Evolutionary conservation across 1,139 yeast species (phyloP).

Genomic region (Tardiomyces digboiensis): DNA sequence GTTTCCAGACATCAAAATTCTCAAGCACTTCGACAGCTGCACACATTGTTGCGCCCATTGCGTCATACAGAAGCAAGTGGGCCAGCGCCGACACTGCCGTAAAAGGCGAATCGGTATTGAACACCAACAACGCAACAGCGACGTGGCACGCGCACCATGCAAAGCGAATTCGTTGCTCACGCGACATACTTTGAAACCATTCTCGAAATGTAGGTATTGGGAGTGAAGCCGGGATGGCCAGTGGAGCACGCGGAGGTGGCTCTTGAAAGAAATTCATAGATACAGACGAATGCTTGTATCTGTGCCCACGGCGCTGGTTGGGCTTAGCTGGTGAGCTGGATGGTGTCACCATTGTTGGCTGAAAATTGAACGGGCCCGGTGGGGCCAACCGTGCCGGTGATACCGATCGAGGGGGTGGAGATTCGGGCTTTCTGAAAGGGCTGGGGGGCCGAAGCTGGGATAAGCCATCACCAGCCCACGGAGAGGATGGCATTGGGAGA

Average conservation of each 20-base stretch:
- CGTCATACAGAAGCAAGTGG: conserved; percentile 80
- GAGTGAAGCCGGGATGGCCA: conserved; percentile 64
- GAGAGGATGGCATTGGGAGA: neutral
- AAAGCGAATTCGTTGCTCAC: conserved; percentile 46
- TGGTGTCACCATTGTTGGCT: conserved; percentile 20
- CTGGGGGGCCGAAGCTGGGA: neutral
- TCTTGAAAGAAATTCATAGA: conserved; percentile 95
- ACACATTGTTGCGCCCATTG: conserved; percentile 64
- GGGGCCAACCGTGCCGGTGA: neutral
- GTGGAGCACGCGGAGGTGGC: conserved; percentile 66
- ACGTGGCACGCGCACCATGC: conserved; percentile 61
- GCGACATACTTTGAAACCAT: conserved; percentile 44
- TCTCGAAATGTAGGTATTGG: conserved; percentile 73
- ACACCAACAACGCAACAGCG: conserved; percentile 44
- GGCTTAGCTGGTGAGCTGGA: conserved; percentile 14
- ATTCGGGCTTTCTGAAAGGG: neutral
- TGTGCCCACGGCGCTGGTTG: conserved; percentile 80
- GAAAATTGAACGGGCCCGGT: conserved; percentile 28
- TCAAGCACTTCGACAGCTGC: conserved; percentile 72
- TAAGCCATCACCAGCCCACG: neutral
- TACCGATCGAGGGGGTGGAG: neutral
- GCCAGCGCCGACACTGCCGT: conserved; percentile 71
- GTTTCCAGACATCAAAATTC: conserved; percentile 88
- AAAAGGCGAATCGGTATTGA: conserved; percentile 44
- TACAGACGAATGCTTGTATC: conserved; percentile 94